Conservation (phyloP, 2,329 filamentous ascomycete species). For the Paraphaeosphaeria minitans region DNA sequence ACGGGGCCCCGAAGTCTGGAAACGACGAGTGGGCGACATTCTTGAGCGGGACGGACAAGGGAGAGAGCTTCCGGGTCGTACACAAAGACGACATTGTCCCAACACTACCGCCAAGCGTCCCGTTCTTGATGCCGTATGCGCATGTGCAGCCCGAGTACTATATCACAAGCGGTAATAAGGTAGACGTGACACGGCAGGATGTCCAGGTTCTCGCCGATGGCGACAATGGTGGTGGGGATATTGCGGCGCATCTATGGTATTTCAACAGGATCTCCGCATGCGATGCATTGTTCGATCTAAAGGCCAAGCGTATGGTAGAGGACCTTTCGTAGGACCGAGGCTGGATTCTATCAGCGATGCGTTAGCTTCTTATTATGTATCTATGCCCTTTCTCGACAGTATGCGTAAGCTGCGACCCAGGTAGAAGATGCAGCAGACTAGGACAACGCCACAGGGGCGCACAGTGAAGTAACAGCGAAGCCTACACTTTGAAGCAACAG, state of each 20-base stretch:
- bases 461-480: background rate
- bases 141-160: constrained; percentile 65
- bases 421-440: background rate
- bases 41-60: constrained; percentile 59
- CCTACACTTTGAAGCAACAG: background rate
- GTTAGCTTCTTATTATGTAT: constrained; percentile 6
- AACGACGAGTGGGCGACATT: constrained; percentile 61
- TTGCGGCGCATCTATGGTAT: constrained; percentile 43
- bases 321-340: background rate
- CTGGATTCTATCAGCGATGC: background rate
- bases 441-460: background rate
- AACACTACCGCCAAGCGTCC: constrained; percentile 63
- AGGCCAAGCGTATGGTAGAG: constrained; percentile 23
- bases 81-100: constrained; percentile 71
- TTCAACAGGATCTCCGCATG: constrained; percentile 44
- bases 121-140: constrained; percentile 64
- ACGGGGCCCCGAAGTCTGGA: constrained; percentile 69
- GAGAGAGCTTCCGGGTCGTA: constrained; percentile 66
- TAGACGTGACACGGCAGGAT: constrained; percentile 25
- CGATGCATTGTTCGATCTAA: constrained; percentile 32
- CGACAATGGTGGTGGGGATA: constrained; percentile 42
- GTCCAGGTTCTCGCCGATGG: constrained; percentile 31
- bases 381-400: background rate
- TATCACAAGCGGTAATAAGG: constrained; percentile 33
- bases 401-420: background rate